These are phyloP conservation scores for Aspergillus spinulosporus DNA, from an alignment of 2,329 filamentous ascomycete species.

Conservation along the genomic window DNA sequence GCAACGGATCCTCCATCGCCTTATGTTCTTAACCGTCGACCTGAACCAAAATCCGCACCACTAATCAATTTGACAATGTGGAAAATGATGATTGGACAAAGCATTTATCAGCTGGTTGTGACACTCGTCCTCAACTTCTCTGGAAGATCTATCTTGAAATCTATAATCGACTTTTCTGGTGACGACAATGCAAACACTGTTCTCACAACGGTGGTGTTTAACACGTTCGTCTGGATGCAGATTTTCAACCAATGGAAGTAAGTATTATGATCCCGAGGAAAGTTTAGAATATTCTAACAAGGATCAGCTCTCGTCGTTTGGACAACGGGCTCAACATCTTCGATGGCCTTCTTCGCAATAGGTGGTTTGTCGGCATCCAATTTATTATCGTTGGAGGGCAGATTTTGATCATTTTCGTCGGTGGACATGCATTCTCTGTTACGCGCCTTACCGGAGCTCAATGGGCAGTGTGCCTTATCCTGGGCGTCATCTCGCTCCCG, in stretches of 20 bases:
- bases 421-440: constrained; percentile 67
- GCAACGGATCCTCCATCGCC: constrained; percentile 64
- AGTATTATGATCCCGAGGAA: background rate
- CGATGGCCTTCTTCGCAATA: constrained; percentile 44
- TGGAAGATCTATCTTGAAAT: constrained; percentile 34
- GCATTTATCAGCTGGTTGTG: constrained; percentile 45
- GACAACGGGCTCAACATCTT: constrained; percentile 49
- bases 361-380: constrained; percentile 60
- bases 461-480: constrained; percentile 69
- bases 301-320: constrained; percentile 38
- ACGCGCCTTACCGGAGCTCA: constrained; percentile 60
- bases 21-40: constrained; percentile 57
- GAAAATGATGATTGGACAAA: constrained; percentile 49
- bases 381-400: constrained; percentile 68
- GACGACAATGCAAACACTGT: constrained; percentile 23
- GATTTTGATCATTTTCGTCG: constrained; percentile 70
- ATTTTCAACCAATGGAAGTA: constrained; percentile 53
- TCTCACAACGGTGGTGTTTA: constrained; percentile 44
- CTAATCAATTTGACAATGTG: constrained; percentile 50
- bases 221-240: constrained; percentile 51
- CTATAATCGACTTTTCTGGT: constrained; percentile 26
- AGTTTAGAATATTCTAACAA: background rate
- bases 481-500: constrained; percentile 67
- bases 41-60: constrained; percentile 48
- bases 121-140: constrained; percentile 50